Percentiles rank a stretch among this genome's conserved stretches.
phyloP scores from a whole-genome alignment of 148 eudicot genomes.

The Nyssa sinensis region DNA sequence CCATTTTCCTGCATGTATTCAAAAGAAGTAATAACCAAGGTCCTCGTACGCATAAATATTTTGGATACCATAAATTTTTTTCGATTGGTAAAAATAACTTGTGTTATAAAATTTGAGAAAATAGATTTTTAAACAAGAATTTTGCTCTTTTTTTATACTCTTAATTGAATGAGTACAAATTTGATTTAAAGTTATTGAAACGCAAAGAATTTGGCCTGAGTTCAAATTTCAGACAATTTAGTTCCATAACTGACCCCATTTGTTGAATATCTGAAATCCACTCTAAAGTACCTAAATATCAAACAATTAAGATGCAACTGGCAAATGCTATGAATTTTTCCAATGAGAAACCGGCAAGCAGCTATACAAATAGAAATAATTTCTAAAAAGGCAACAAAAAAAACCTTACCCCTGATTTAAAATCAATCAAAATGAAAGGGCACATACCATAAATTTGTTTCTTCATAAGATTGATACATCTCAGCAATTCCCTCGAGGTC shows the following conservation, averaged over 20 bases:
- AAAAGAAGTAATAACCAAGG: constrained; percentile 3
- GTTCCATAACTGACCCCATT: background rate
- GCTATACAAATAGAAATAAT: background rate
- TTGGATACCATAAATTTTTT: too few relatives aligned
- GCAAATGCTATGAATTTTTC: background rate
- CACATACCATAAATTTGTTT: constrained; percentile 76
- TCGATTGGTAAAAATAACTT: too few relatives aligned
- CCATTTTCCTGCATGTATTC: constrained; percentile 55
- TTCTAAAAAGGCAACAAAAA: background rate
- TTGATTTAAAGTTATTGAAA: too few relatives aligned
- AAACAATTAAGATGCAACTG: background rate
- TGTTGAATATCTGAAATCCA: background rate
- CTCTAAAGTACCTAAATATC: background rate
- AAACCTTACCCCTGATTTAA: constrained; percentile 2
- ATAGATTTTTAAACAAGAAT: too few relatives aligned
- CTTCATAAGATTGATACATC: constrained; percentile 87
- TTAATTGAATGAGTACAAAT: too few relatives aligned
- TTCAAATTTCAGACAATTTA: background rate
- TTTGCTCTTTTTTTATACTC: too few relatives aligned
- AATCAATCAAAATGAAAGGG: background rate
- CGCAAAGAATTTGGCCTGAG: background rate
- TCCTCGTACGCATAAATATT: background rate
- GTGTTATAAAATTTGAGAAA: too few relatives aligned
- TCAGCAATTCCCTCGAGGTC: constrained; percentile 82
- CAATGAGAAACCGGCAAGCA: background rate